phyloP scores from a whole-genome alignment of 768 basidiomycete genomes.

The Rhizopogon vulgaris region DNA sequence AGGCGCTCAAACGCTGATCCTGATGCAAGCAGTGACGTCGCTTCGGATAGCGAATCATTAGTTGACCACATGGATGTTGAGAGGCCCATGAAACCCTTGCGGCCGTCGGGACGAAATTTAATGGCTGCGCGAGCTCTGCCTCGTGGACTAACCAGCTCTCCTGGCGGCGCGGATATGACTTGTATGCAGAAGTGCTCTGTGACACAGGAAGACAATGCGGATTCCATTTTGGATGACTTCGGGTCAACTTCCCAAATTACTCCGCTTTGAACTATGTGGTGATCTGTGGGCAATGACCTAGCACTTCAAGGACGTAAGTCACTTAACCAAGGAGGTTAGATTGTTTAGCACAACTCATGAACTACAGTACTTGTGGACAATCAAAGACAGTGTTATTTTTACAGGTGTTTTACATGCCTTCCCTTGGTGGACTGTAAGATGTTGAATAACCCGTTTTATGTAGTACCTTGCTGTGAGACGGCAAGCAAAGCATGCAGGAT shows the following conservation, averaged over 20 bases:
- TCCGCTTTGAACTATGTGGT: conserved; percentile 15
- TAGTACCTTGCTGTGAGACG: conserved; percentile 13
- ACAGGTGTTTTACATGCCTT: conserved; percentile 8
- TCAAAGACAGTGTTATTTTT: conserved; percentile 12
- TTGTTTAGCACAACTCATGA: conserved; percentile 12
- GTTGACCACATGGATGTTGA: conserved; percentile 20
- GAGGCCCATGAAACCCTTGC: conserved; percentile 31
- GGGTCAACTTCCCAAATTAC: conserved; percentile 19
- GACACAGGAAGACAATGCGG: conserved; percentile 14
- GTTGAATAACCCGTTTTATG: conserved; percentile 19
- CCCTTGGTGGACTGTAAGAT: conserved; percentile 16
- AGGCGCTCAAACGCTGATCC: conserved; percentile 19
- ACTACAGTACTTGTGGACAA: conserved; percentile 14
- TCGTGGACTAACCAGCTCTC: conserved; percentile 15
- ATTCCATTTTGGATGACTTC: conserved; percentile 13
- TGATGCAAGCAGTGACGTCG: conserved; percentile 13
- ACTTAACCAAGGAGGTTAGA: conserved; percentile 1
- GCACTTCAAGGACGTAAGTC: conserved; percentile 21
- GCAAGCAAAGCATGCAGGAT: conserved; percentile 18
- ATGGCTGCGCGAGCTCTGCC: conserved; percentile 20
- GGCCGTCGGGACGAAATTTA: conserved; percentile 26
- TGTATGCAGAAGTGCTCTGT: conserved; percentile 16
- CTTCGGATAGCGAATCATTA: conserved; percentile 10
- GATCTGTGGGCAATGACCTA: conserved; percentile 1
- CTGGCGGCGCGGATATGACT: conserved; percentile 28